A percentile compares a stretch with the other conserved stretches of the same genome.
phyloP scores from a whole-genome alignment of 805 yeast species.

The Yarrowia sp. region DNA sequence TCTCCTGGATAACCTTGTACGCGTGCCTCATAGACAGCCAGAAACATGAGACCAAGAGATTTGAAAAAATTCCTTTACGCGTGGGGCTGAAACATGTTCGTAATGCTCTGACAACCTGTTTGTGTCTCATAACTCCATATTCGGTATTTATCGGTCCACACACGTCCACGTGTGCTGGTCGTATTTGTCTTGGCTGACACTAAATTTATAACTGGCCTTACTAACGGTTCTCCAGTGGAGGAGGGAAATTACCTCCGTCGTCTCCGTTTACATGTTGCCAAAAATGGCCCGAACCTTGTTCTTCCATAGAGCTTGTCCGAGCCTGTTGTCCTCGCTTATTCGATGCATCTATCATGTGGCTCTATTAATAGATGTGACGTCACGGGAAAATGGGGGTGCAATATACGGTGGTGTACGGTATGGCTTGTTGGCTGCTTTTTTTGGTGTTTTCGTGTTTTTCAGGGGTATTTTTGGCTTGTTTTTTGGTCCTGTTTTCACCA shows the following conservation, averaged over 20 bases:
- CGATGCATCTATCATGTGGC: not conserved
- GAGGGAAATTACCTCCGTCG: not conserved
- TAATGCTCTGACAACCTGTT: not conserved
- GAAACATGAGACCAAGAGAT: not conserved
- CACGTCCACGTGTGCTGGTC: not conserved
- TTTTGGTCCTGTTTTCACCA: too few relatives aligned
- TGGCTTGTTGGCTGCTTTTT: too few relatives aligned
- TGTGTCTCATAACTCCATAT: not conserved
- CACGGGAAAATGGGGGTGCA: too few relatives aligned
- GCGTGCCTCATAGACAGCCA: not conserved
- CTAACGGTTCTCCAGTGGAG: too few relatives aligned
- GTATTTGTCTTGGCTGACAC: slow-evolving; percentile 8
- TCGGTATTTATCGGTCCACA: not conserved
- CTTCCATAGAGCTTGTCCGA: too few relatives aligned
- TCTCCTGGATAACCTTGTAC: slow-evolving; percentile 13
- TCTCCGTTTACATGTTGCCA: not conserved
- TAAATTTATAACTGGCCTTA: not conserved
- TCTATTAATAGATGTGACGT: not conserved
- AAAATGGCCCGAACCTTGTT: not conserved
- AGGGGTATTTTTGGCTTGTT: too few relatives aligned
- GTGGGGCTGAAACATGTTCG: not conserved
- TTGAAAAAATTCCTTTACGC: not conserved
- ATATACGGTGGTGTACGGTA: too few relatives aligned
- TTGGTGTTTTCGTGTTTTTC: too few relatives aligned
- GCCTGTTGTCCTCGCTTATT: not conserved